These are phyloP conservation scores for Ramularia collo-cygni DNA, from an alignment of 2,329 filamentous ascomycete genomes.

Conservation along the genomic window DNA sequence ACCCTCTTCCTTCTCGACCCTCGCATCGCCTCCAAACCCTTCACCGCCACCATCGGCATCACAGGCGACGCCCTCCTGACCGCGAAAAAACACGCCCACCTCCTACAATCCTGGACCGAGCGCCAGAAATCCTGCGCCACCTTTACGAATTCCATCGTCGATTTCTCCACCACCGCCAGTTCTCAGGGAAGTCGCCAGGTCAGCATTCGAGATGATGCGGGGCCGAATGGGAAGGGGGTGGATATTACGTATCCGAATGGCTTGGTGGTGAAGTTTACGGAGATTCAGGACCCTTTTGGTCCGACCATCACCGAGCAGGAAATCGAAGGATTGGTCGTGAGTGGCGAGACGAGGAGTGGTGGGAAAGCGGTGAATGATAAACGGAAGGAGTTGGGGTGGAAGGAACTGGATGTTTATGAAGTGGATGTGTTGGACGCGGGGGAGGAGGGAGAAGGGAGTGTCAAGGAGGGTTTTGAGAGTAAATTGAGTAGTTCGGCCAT, in stretches of 20 bases:
- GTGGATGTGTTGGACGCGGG: constrained; percentile 75
- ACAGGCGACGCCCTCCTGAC: constrained; percentile 79
- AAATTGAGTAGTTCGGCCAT: constrained; percentile 94
- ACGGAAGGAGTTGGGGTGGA: constrained; percentile 69
- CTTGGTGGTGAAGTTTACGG: constrained; percentile 68
- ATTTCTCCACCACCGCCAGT: constrained; percentile 46
- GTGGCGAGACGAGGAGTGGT: constrained; percentile 77
- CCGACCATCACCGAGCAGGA: constrained; percentile 78
- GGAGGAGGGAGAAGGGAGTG: constrained; percentile 32
- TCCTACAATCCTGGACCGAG: constrained; percentile 71
- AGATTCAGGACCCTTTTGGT: constrained; percentile 82
- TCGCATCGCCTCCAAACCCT: constrained; percentile 28
- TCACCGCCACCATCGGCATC: constrained; percentile 71
- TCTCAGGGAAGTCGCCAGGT: constrained; percentile 27
- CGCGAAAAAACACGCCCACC: constrained; percentile 81
- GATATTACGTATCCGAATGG: constrained; percentile 53
- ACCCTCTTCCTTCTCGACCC: constrained; percentile 62
- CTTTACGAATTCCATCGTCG: constrained; percentile 60
- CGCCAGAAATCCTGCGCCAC: constrained; percentile 62
- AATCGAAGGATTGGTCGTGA: constrained; percentile 77
- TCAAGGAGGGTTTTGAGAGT: constrained; percentile 58
- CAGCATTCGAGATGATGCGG: constrained; percentile 35
- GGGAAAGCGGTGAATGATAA: constrained; percentile 82
- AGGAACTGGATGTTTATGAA: constrained; percentile 69
- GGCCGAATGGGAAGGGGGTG: constrained; percentile 48